Evolutionary conservation across 176 grass and related monocot genomes (phyloP).

Genomic region (Pontederia crassipes): DNA sequence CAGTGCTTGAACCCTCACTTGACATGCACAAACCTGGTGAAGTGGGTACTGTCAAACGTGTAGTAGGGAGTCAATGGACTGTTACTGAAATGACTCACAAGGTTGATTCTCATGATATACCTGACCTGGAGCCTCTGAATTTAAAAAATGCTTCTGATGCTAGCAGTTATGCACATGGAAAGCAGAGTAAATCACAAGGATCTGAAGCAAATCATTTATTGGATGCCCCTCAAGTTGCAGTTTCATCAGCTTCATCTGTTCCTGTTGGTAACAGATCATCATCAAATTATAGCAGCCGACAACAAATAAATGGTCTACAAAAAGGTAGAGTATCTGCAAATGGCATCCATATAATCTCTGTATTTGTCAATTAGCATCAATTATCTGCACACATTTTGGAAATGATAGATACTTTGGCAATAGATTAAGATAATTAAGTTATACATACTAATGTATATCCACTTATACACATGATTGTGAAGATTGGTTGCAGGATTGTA

Average conservation of each 20-base stretch:
- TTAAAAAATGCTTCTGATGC: not conserved
- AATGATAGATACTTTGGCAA: not conserved
- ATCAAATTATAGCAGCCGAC: constrained; percentile 43
- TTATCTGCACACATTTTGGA: not conserved
- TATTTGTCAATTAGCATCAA: not conserved
- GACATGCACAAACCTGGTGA: not conserved
- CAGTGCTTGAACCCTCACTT: constrained; percentile 13
- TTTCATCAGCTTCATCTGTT: constrained; percentile 25
- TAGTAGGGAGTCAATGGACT: not conserved
- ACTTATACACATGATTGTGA: no score
- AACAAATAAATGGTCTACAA: constrained; percentile 33
- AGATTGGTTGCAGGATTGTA: no score
- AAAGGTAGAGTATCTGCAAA: constrained; percentile 34
- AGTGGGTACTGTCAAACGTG: not conserved
- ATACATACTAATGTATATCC: no score
- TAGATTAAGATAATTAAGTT: no score
- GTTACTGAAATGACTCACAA: not conserved
- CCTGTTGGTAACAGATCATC: constrained; percentile 21
- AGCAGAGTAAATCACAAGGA: constrained; percentile 11
- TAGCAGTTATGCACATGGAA: not conserved
- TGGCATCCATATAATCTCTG: not conserved
- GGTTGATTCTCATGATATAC: constrained; percentile 2
- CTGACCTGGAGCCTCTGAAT: not conserved
- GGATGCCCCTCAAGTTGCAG: constrained; percentile 31
- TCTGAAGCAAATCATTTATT: constrained; percentile 5